A percentile compares a stretch with the other conserved stretches of the same genome.
Conservation (phyloP, 331 rosid genomes). For the Quercus lobata region DNA sequence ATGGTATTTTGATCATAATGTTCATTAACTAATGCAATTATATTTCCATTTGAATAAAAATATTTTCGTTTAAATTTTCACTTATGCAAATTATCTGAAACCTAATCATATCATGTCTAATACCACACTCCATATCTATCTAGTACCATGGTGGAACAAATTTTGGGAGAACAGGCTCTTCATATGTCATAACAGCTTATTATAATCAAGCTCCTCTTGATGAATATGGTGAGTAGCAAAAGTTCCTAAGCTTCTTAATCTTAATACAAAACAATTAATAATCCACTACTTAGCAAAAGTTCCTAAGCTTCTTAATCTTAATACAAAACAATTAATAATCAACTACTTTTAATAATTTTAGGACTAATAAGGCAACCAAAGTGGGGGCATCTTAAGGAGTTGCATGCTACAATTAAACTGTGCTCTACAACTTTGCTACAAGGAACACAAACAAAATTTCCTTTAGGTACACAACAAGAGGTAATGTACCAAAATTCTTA, state of each 20-base stretch:
- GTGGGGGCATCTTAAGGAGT: conserved; percentile 42
- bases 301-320: no score
- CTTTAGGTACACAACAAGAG: conserved; percentile 31
- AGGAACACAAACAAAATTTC: conserved; percentile 16
- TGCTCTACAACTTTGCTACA: conserved; percentile 23
- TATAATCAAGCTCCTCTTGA: conserved; percentile 78
- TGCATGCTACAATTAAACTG: conserved; percentile 20
- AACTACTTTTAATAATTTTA: neutral
- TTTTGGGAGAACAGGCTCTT: conserved; percentile 60
- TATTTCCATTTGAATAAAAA: neutral
- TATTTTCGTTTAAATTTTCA: neutral
- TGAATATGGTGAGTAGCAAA: conserved; percentile 57
- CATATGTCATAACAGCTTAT: conserved; percentile 48
- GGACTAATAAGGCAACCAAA: conserved; percentile 36
- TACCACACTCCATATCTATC: neutral
- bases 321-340: no score
- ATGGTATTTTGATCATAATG: neutral
- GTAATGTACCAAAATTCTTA: neutral
- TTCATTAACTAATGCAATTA: neutral
- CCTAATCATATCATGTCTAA: neutral
- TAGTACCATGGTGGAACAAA: conserved; percentile 92
- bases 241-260: no score
- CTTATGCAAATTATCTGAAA: neutral
- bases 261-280: no score
- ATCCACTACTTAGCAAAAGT: neutral